A percentile compares a stretch with the other conserved stretches of the same genome.
Conservation (phyloP, 257 asterid species). For the Nicotiana undulata region DNA sequence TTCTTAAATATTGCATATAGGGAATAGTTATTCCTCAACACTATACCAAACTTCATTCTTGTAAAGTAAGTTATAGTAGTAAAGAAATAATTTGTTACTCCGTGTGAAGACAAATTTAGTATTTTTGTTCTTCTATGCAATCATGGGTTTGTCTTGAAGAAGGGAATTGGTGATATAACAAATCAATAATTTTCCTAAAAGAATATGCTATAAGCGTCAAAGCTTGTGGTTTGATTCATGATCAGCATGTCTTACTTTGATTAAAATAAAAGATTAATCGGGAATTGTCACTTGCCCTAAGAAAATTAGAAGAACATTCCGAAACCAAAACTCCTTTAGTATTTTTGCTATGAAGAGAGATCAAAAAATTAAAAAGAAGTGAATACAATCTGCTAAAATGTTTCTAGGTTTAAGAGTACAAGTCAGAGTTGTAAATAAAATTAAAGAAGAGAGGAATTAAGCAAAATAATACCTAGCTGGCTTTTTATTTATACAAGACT, state of each 20-base stretch:
- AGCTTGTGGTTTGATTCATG: neutral
- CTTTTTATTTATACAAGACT: neutral
- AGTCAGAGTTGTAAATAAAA: neutral
- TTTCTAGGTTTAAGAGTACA: neutral
- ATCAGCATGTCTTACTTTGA: neutral
- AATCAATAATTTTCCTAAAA: neutral
- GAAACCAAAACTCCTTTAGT: neutral
- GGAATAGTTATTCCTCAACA: neutral
- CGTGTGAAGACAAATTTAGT: slow-evolving; percentile 13
- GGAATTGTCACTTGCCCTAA: neutral
- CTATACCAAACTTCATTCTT: slow-evolving; percentile 30
- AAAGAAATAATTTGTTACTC: slow-evolving; percentile 18
- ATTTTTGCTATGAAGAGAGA: neutral
- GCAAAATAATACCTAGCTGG: neutral
- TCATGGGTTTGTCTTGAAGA: slow-evolving; percentile 6
- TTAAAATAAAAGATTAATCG: neutral
- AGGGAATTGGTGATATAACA: neutral
- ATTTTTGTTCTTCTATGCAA: slow-evolving; percentile 14
- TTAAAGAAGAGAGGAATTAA: neutral
- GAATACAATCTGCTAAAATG: neutral
- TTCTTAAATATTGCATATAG: neutral
- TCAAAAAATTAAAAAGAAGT: neutral
- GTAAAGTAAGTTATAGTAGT: slow-evolving; percentile 23
- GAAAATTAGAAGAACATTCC: neutral
- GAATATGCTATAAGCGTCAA: neutral